Conservation (phyloP, 306 rosid genomes). For the Adenanthera pavonina region DNA sequence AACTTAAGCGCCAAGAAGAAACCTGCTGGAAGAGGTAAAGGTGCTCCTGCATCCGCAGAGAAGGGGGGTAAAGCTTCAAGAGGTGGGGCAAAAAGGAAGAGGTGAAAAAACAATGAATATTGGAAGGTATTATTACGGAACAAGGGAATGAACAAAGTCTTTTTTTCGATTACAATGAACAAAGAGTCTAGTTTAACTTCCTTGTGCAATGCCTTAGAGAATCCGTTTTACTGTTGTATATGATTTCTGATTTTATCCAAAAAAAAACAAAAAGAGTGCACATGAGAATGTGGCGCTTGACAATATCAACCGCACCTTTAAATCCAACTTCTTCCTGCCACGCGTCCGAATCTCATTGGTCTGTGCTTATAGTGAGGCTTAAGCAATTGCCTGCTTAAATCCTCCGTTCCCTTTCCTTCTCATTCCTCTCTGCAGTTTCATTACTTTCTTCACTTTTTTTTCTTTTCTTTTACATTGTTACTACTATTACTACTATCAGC, state of each 20-base stretch:
- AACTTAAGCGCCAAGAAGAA: slow-evolving; percentile 68
- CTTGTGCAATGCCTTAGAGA: not conserved
- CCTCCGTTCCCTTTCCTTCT: too few relatives aligned
- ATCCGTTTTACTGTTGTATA: not conserved
- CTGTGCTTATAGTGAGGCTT: too few relatives aligned
- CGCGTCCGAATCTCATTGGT: too few relatives aligned
- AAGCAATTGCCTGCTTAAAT: too few relatives aligned
- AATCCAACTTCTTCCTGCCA: too few relatives aligned
- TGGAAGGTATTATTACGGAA: not conserved
- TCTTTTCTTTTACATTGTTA: too few relatives aligned
- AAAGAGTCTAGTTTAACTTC: not conserved
- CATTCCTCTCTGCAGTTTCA: too few relatives aligned
- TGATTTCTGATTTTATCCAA: not conserved
- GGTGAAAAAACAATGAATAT: slow-evolving; percentile 48
- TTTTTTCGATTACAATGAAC: not conserved
- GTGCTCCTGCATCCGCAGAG: slow-evolving; percentile 57
- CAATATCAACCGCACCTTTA: too few relatives aligned
- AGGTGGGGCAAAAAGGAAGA: slow-evolving; percentile 76
- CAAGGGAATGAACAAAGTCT: not conserved
- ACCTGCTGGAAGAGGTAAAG: slow-evolving; percentile 70
- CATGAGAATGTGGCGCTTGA: too few relatives aligned
- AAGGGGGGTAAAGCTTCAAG: slow-evolving; percentile 74
- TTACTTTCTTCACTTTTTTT: too few relatives aligned
- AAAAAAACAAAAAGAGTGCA: too few relatives aligned
- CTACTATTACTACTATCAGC: too few relatives aligned